A percentile compares a stretch with the other conserved stretches of the same genome.
Conservation (phyloP, 108 stramenopile genomes). For the Discostella pseudostelligera region DNA sequence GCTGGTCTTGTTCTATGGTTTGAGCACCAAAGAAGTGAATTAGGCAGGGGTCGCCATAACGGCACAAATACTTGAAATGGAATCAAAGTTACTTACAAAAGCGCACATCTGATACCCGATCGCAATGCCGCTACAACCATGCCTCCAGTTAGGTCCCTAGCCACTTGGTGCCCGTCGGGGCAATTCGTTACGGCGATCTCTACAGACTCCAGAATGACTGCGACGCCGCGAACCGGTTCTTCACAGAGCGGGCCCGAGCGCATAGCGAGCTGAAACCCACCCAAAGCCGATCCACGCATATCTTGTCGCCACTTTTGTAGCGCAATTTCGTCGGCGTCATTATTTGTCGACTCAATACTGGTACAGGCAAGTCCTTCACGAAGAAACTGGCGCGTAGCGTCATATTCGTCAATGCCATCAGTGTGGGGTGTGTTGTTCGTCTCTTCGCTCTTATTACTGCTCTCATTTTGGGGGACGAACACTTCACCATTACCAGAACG, state of each 20-base stretch:
- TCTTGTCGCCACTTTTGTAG: constrained; percentile 65
- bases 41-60: neutral
- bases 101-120: constrained; percentile 74
- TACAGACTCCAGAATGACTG: constrained; percentile 78
- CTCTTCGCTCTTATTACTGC: constrained; percentile 12
- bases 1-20: constrained; percentile 58
- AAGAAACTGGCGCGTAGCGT: constrained; percentile 16
- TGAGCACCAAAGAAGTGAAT: constrained; percentile 2
- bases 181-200: constrained; percentile 66
- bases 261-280: constrained; percentile 82
- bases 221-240: constrained; percentile 80
- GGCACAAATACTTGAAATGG: too few relatives aligned
- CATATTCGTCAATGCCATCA: constrained; percentile 16
- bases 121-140: constrained; percentile 76
- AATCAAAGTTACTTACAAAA: constrained; percentile 62
- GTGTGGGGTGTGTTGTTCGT: neutral
- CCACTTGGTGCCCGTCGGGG: constrained; percentile 22
- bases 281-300: constrained; percentile 71
- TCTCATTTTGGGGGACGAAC: constrained; percentile 32
- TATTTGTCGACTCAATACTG: neutral
- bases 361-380: constrained; percentile 13
- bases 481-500: constrained; percentile 46
- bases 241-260: constrained; percentile 85
- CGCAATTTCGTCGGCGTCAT: constrained; percentile 49
- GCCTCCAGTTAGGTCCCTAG: constrained; percentile 69